A percentile compares a stretch with the other conserved stretches of the same genome.
Conservation (phyloP, 2,329 filamentous ascomycete species). For the Fusarium concolor region DNA sequence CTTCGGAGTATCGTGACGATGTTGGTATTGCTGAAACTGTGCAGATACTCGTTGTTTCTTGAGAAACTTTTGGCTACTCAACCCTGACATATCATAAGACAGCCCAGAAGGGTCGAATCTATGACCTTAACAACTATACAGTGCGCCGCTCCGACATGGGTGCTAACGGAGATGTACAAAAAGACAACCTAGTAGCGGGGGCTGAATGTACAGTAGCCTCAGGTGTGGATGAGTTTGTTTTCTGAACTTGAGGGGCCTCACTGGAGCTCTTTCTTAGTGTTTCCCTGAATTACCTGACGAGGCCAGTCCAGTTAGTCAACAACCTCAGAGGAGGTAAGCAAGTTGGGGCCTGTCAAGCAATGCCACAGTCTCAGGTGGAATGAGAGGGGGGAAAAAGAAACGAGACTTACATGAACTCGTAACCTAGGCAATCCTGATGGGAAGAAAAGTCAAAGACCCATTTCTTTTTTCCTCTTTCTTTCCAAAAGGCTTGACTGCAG, state of each 20-base stretch:
- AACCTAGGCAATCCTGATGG: background rate
- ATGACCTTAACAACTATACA: too few relatives aligned
- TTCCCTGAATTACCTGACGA: background rate
- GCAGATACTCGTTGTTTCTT: too few relatives aligned
- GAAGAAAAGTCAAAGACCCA: background rate
- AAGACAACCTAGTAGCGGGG: constrained; percentile 7
- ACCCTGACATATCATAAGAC: too few relatives aligned
- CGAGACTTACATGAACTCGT: background rate
- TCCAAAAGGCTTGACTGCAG: background rate
- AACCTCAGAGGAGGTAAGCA: background rate
- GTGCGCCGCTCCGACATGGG: background rate
- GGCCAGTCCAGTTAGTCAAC: background rate
- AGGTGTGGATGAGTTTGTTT: constrained; percentile 18
- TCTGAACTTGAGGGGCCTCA: background rate
- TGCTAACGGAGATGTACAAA: constrained; percentile 3
- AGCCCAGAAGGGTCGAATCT: too few relatives aligned
- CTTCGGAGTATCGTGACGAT: background rate
- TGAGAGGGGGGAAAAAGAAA: background rate
- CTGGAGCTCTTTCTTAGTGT: background rate
- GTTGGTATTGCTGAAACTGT: too few relatives aligned
- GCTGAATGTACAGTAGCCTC: background rate
- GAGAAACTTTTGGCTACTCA: too few relatives aligned
- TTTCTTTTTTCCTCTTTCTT: background rate
- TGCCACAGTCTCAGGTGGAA: background rate
- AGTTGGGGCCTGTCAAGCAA: background rate